A percentile compares a stretch with the other conserved stretches of the same genome.
Conservation (phyloP, 805 yeast species). For the Scheffersomyces coipomensis region DNA sequence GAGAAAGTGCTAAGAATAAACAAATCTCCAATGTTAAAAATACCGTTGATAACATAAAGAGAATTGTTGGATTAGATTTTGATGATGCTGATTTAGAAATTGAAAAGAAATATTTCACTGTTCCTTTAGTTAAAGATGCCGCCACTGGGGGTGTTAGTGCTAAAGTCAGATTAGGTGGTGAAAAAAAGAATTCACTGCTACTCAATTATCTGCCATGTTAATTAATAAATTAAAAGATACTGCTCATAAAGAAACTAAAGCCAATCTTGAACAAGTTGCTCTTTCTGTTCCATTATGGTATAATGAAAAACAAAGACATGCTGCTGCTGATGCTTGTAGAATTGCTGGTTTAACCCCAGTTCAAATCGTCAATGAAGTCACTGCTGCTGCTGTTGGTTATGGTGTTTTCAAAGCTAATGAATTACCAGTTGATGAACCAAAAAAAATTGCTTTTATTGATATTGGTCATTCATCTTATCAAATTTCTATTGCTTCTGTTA, state of each 20-base stretch:
- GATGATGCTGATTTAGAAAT: conserved; percentile 72
- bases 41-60: conserved; percentile 92
- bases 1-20: conserved; percentile 94
- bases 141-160: conserved; percentile 74
- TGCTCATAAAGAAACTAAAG: conserved; percentile 78
- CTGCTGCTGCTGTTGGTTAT: conserved; percentile 99
- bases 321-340: conserved; percentile 90
- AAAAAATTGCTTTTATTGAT: conserved; percentile 89
- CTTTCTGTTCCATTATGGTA: conserved; percentile 97
- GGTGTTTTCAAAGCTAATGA: conserved; percentile 95
- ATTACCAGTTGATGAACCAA: conserved; percentile 90
- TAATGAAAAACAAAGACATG: conserved; percentile 95
- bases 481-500: conserved; percentile 84
- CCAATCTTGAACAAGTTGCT: conserved; percentile 81
- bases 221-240: conserved; percentile 84
- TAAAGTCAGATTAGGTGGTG: conserved; percentile 80
- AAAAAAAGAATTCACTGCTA: conserved; percentile 75
- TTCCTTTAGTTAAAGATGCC: conserved; percentile 64
- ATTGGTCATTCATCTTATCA: conserved; percentile 96
- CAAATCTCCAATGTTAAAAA: conserved; percentile 95
- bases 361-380: conserved; percentile 93
- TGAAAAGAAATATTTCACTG: conserved; percentile 74
- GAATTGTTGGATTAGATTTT: conserved; percentile 79
- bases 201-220: conserved; percentile 94
- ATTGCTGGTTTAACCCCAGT: conserved; percentile 98